Evolutionary conservation across 2,329 filamentous ascomycete genomes (phyloP).

Genomic region (Colletotrichum sp.): DNA sequence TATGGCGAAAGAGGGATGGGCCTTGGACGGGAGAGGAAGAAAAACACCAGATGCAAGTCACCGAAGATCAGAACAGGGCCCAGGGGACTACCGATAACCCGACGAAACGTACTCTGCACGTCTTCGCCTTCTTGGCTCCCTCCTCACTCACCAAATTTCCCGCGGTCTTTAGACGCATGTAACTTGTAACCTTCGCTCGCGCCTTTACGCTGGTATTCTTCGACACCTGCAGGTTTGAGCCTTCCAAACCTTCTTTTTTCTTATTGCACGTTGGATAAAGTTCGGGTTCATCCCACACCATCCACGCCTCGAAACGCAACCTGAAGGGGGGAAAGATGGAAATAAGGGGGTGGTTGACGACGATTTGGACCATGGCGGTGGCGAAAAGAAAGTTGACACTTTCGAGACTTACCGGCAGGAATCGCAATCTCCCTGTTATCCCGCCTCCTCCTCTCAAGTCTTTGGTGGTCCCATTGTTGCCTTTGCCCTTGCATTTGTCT

Average conservation of each 20-base stretch:
- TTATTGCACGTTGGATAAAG: not conserved
- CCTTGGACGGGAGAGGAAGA: not conserved
- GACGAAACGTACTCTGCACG: slow-evolving; percentile 3
- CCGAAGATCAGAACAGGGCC: slow-evolving; percentile 8
- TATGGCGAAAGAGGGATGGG: not conserved
- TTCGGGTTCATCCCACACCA: slow-evolving; percentile 18
- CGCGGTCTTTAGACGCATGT: not conserved
- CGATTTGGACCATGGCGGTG: not conserved
- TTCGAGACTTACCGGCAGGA: not conserved
- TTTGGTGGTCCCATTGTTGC: not conserved
- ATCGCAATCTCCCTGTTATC: not conserved
- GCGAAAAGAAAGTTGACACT: not conserved
- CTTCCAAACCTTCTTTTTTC: not conserved
- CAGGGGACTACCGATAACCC: not conserved
- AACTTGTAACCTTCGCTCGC: not conserved
- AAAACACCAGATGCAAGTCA: not conserved
- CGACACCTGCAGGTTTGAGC: not conserved
- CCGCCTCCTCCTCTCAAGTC: not conserved
- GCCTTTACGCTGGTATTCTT: not conserved
- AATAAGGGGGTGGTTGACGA: not conserved
- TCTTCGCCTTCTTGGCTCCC: not conserved
- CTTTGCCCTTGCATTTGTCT: not conserved
- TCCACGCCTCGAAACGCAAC: not conserved
- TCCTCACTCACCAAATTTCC: not conserved
- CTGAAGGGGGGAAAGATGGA: not conserved